Evolutionary conservation across 768 basidiomycete genomes (phyloP).

Genomic region (Sistotremastrum niveocremeum): DNA sequence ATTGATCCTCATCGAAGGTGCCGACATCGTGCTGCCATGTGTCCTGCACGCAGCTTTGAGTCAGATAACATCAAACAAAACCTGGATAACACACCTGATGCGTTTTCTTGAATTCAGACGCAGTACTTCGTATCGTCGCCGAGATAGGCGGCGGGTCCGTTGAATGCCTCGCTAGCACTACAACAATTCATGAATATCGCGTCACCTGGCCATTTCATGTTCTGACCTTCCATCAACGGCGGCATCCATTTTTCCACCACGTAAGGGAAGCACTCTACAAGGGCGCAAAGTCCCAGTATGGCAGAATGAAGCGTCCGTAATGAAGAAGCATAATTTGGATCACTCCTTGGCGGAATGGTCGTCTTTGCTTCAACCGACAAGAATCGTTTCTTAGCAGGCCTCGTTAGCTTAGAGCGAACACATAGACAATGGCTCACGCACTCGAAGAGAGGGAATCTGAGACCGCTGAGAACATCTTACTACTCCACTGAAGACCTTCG

Average conservation of each 20-base stretch:
- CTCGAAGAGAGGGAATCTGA: constrained; percentile 27
- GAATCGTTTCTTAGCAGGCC: constrained; percentile 58
- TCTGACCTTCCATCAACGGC: constrained; percentile 57
- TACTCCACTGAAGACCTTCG: constrained; percentile 73
- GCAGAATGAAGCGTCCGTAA: constrained; percentile 79
- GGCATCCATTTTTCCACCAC: constrained; percentile 93
- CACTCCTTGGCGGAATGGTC: constrained; percentile 52
- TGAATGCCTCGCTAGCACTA: constrained; percentile 64
- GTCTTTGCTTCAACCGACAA: constrained; percentile 44
- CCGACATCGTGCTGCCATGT: constrained; percentile 87
- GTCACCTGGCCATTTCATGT: not conserved
- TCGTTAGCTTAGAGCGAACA: not conserved
- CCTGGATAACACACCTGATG: constrained; percentile 17
- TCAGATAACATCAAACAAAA: constrained; percentile 5
- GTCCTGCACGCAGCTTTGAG: constrained; percentile 38
- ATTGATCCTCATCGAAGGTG: constrained; percentile 78
- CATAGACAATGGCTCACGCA: constrained; percentile 17
- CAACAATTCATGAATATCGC: constrained; percentile 2
- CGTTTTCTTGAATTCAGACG: constrained; percentile 73
- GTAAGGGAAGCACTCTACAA: constrained; percentile 91
- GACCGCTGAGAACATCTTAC: constrained; percentile 74
- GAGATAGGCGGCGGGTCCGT: constrained; percentile 85
- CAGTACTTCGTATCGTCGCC: constrained; percentile 75
- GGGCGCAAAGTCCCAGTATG: constrained; percentile 84
- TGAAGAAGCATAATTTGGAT: constrained; percentile 54